Percentiles rank a stretch among this genome's conserved stretches.
Conservation (phyloP, 2,329 filamentous ascomycete genomes). For the Xylaria sp. region DNA sequence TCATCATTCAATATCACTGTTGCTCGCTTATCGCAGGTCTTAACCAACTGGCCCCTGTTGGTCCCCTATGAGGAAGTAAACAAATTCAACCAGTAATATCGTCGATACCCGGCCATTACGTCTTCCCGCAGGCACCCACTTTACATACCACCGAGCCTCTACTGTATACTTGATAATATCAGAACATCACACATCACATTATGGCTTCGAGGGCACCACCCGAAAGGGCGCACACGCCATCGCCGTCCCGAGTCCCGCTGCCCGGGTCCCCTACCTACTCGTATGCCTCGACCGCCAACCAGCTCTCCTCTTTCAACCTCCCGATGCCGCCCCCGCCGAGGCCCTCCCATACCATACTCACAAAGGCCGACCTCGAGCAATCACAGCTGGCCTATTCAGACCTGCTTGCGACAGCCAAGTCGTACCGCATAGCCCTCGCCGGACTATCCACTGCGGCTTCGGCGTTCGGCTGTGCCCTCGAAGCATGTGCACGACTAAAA, state of each 20-base stretch:
- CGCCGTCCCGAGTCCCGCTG: conserved; percentile 69
- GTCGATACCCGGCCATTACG: conserved; percentile 15
- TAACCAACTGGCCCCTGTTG: conserved; percentile 16
- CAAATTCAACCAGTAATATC: conserved; percentile 34
- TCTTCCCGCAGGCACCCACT: conserved; percentile 16
- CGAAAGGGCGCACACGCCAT: conserved; percentile 58
- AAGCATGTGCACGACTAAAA: conserved; percentile 75
- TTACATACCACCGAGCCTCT: conserved; percentile 3
- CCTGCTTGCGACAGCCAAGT: conserved; percentile 70
- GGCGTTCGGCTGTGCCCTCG: conserved; percentile 71
- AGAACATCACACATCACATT: conserved; percentile 11
- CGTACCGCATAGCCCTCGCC: conserved; percentile 71
- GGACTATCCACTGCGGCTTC: conserved; percentile 70
- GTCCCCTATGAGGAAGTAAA: conserved; percentile 32
- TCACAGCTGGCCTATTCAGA: conserved; percentile 72
- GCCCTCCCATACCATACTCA: conserved; percentile 68
- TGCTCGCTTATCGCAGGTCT: conserved; percentile 7
- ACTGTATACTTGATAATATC: background rate
- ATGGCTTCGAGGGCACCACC: conserved; percentile 45
- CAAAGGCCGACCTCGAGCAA: conserved; percentile 70
- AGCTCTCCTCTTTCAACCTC: conserved; percentile 67
- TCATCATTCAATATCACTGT: conserved; percentile 9
- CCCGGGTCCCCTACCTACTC: conserved; percentile 72
- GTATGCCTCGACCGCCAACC: conserved; percentile 71
- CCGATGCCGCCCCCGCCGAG: conserved; percentile 70